A percentile compares a stretch with the other conserved stretches of the same genome.
phyloP scores from a whole-genome alignment of 1,284 basidiomycete species.

The Cronartium quercuum region DNA sequence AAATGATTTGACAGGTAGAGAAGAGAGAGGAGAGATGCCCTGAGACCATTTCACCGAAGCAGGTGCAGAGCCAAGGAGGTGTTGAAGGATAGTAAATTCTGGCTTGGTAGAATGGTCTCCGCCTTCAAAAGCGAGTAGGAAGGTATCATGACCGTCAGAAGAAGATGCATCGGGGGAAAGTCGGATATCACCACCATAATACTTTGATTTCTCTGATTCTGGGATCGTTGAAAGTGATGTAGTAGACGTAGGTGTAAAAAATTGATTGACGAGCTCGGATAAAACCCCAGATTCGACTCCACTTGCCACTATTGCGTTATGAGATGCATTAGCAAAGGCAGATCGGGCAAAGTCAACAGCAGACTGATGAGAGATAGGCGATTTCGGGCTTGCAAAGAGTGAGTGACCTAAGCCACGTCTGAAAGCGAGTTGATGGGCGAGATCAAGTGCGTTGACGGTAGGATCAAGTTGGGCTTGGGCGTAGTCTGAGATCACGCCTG shows the following conservation, averaged over 20 bases:
- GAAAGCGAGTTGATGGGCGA: slow-evolving; percentile 82
- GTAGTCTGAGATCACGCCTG: slow-evolving; percentile 66
- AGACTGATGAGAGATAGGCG: slow-evolving; percentile 60
- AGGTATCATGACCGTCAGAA: slow-evolving; percentile 46
- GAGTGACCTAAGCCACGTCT: slow-evolving; percentile 81
- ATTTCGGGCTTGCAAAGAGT: slow-evolving; percentile 69
- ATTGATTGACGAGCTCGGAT: slow-evolving; percentile 63
- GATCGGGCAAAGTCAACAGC: slow-evolving; percentile 65
- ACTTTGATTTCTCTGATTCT: slow-evolving; percentile 54
- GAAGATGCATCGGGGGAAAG: slow-evolving; percentile 55
- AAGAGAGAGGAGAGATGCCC: slow-evolving; percentile 63
- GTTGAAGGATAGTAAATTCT: slow-evolving; percentile 68
- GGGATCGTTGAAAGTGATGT: slow-evolving; percentile 51
- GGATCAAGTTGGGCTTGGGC: slow-evolving; percentile 61
- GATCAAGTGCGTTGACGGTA: slow-evolving; percentile 64
- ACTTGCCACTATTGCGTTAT: slow-evolving; percentile 76
- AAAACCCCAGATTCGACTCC: slow-evolving; percentile 71
- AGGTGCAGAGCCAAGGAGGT: slow-evolving; percentile 64
- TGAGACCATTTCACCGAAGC: slow-evolving; percentile 77
- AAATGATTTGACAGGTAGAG: slow-evolving; percentile 61
- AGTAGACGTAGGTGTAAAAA: slow-evolving; percentile 56
- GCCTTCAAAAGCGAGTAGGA: slow-evolving; percentile 47
- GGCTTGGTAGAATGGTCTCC: slow-evolving; percentile 55
- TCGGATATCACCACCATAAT: slow-evolving; percentile 80
- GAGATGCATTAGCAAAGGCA: slow-evolving; percentile 63